phyloP scores from a whole-genome alignment of 1,284 basidiomycete species.

The Ceratobasidium sp. region DNA sequence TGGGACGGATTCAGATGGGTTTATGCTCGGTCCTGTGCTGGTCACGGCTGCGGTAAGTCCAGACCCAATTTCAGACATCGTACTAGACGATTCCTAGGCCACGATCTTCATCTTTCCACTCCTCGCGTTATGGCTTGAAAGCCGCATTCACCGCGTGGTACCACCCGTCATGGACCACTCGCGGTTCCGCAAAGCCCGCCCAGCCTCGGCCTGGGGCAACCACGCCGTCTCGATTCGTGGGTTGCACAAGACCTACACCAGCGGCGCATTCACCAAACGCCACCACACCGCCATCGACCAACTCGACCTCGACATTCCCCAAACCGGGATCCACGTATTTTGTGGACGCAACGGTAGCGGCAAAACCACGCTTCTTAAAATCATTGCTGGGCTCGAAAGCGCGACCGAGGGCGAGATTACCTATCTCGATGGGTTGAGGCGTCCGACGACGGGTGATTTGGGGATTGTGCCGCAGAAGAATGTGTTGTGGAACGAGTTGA shows the following conservation, averaged over 20 bases:
- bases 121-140: constrained; percentile 25
- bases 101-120: constrained; percentile 27
- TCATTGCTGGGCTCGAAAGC: constrained; percentile 67
- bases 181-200: constrained; percentile 19
- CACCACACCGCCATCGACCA: constrained; percentile 70
- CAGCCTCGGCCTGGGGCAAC: constrained; percentile 10
- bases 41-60: constrained; percentile 25
- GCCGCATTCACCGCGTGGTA: constrained; percentile 1
- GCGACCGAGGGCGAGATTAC: constrained; percentile 64
- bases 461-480: constrained; percentile 86
- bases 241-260: constrained; percentile 24
- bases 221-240: constrained; percentile 23
- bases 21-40: constrained; percentile 26
- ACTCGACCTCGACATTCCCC: constrained; percentile 69
- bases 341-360: constrained; percentile 62
- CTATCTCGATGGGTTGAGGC: constrained; percentile 63
- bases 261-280: constrained; percentile 44
- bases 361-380: constrained; percentile 76
- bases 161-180: background rate
- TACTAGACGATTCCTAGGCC: background rate
- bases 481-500: constrained; percentile 77
- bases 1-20: constrained; percentile 15
- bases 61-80: background rate
- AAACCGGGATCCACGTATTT: constrained; percentile 75
- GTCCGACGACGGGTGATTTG: constrained; percentile 62